These are phyloP conservation scores for Solanum ossicruentum DNA, from an alignment of 257 asterid genomes.

Conservation along the genomic window DNA sequence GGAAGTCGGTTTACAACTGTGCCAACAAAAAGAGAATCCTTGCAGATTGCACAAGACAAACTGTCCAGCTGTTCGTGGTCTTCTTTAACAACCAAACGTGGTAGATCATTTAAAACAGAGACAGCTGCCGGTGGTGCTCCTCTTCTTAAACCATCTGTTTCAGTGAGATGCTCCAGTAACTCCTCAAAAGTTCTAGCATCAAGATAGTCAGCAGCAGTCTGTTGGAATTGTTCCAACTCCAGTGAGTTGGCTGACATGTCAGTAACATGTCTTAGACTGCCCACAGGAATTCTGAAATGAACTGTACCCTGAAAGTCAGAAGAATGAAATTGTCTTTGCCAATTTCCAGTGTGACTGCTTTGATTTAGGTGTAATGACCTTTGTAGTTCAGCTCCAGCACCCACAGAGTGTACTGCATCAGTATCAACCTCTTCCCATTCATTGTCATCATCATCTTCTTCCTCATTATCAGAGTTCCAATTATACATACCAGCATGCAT, in stretches of 20 bases:
- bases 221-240: constrained; percentile 10
- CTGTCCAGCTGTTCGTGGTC: constrained; percentile 28
- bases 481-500: constrained; percentile 73
- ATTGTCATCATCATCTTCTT: constrained; percentile 28
- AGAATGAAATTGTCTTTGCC: constrained; percentile 21
- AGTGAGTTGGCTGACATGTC: constrained; percentile 22
- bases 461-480: constrained; percentile 58
- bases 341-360: constrained; percentile 9
- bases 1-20: constrained; percentile 67
- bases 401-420: constrained; percentile 23
- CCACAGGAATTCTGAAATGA: constrained; percentile 13
- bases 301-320: constrained; percentile 25
- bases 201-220: constrained; percentile 28
- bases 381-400: constrained; percentile 13
- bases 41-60: constrained; percentile 79
- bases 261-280: constrained; percentile 10
- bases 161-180: constrained; percentile 52
- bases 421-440: constrained; percentile 56
- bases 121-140: constrained; percentile 81
- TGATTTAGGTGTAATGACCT: constrained; percentile 11
- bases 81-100: constrained; percentile 28
- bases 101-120: constrained; percentile 43
- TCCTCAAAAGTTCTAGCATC: constrained; percentile 41
- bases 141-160: constrained; percentile 39
- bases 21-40: constrained; percentile 54